Conservation (phyloP, 495 filamentous ascomycete species). For the Penicillium subrubescens region DNA sequence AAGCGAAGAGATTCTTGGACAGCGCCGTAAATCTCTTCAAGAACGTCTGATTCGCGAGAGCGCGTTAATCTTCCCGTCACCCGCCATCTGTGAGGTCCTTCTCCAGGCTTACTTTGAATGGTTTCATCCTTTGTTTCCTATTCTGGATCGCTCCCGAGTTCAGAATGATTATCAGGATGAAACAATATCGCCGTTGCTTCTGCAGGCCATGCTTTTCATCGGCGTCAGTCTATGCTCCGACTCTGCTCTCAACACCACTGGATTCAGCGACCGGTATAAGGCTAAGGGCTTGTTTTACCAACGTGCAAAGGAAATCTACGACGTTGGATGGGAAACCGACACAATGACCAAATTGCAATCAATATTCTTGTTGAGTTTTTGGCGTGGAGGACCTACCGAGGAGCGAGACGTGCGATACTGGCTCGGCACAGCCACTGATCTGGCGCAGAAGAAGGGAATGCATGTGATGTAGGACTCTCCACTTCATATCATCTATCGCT, state of each 20-base stretch:
- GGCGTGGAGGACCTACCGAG: constrained; percentile 41
- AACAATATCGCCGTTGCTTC: constrained; percentile 39
- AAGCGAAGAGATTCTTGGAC: constrained; percentile 16
- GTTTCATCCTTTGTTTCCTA: constrained; percentile 50
- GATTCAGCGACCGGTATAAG: constrained; percentile 38
- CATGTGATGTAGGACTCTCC: constrained; percentile 42
- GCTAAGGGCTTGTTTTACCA: constrained; percentile 45
- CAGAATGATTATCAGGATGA: constrained; percentile 30
- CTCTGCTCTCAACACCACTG: constrained; percentile 28
- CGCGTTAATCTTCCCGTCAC: constrained; percentile 40
- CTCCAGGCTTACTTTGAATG: constrained; percentile 47
- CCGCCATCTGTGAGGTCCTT: constrained; percentile 32
- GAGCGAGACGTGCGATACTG: constrained; percentile 48
- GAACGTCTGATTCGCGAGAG: constrained; percentile 38
- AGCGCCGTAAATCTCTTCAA: constrained; percentile 23
- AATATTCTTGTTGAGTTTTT: constrained; percentile 49
- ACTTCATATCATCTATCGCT: not conserved
- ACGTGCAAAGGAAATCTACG: constrained; percentile 46
- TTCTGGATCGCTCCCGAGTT: constrained; percentile 36
- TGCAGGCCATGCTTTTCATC: constrained; percentile 48
- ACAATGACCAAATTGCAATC: constrained; percentile 41
- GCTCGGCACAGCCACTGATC: constrained; percentile 42
- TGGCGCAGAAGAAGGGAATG: constrained; percentile 50
- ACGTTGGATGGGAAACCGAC: constrained; percentile 45
- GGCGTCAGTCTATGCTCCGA: constrained; percentile 46